Percentiles rank a stretch among this genome's conserved stretches.
These are phyloP conservation scores for Hypocrella siamensis DNA, from an alignment of 2,329 filamentous ascomycete species.

Conservation along the genomic window DNA sequence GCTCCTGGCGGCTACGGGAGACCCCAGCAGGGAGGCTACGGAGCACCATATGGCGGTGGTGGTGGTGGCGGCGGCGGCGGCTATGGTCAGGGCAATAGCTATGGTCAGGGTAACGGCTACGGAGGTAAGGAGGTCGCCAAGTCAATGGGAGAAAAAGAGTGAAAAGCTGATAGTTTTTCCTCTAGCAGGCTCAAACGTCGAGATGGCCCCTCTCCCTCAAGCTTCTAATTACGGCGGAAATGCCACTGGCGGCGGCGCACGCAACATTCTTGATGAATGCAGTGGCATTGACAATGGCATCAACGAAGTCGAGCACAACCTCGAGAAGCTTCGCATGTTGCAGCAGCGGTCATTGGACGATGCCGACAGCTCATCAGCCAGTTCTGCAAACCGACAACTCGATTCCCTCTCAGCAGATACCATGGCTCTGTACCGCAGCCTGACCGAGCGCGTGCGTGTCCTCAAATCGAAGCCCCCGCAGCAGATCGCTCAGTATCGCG, in stretches of 20 bases:
- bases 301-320: conserved; percentile 54
- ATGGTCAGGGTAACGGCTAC: conserved; percentile 13
- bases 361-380: conserved; percentile 53
- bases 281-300: conserved; percentile 65
- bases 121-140: conserved; percentile 11
- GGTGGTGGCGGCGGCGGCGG: conserved; percentile 5
- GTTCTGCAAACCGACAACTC: conserved; percentile 51
- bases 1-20: conserved; percentile 17
- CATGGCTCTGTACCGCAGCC: conserved; percentile 65
- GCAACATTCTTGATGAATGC: conserved; percentile 65
- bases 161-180: not conserved
- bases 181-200: conserved; percentile 35
- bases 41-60: conserved; percentile 8
- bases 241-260: conserved; percentile 46
- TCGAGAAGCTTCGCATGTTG: conserved; percentile 54
- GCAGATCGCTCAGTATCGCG: conserved; percentile 53
- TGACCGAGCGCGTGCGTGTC: conserved; percentile 64
- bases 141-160: not conserved
- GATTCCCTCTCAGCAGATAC: conserved; percentile 62
- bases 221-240: conserved; percentile 26
- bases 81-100: conserved; percentile 10
- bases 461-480: conserved; percentile 74
- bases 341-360: conserved; percentile 61
- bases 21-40: conserved; percentile 7
- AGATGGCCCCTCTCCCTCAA: conserved; percentile 52